phyloP scores from a whole-genome alignment of 768 basidiomycete species.

The Lentinula sp. region DNA sequence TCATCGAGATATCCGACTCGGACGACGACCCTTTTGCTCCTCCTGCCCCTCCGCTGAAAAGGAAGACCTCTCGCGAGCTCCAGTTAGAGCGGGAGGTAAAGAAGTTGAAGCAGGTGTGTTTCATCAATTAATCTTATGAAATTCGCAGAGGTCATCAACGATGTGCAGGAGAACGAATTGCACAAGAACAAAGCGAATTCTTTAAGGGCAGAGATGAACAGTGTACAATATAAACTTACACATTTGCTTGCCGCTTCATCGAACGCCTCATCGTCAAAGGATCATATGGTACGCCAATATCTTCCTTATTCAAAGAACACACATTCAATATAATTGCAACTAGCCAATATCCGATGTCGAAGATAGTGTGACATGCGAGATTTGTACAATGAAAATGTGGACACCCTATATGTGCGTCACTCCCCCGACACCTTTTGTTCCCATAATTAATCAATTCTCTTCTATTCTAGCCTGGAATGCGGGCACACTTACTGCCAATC shows the following conservation, averaged over 20 bases:
- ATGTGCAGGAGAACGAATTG: neutral
- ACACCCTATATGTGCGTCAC: slow-evolving; percentile 53
- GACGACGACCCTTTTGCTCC: slow-evolving; percentile 28
- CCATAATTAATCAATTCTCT: neutral
- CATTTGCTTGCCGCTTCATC: neutral
- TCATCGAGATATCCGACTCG: slow-evolving; percentile 3
- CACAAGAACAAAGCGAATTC: neutral
- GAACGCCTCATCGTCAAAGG: neutral
- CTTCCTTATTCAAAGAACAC: neutral
- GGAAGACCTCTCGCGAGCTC: neutral
- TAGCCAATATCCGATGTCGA: slow-evolving; percentile 26
- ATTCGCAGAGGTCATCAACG: neutral
- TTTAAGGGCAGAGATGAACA: neutral
- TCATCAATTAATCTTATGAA: neutral
- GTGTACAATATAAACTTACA: neutral
- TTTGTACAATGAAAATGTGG: slow-evolving; percentile 64
- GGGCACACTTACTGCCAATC: slow-evolving; percentile 66
- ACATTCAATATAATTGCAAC: neutral
- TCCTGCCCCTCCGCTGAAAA: slow-evolving; percentile 1
- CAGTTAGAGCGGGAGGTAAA: slow-evolving; percentile 33
- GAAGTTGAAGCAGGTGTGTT: slow-evolving; percentile 36
- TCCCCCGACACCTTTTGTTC: neutral
- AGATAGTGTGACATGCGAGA: slow-evolving; percentile 55
- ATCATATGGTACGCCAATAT: neutral
- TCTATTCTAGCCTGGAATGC: slow-evolving; percentile 47